phyloP scores from a whole-genome alignment of 208 protist species.

The Leishmania turanica region DNA sequence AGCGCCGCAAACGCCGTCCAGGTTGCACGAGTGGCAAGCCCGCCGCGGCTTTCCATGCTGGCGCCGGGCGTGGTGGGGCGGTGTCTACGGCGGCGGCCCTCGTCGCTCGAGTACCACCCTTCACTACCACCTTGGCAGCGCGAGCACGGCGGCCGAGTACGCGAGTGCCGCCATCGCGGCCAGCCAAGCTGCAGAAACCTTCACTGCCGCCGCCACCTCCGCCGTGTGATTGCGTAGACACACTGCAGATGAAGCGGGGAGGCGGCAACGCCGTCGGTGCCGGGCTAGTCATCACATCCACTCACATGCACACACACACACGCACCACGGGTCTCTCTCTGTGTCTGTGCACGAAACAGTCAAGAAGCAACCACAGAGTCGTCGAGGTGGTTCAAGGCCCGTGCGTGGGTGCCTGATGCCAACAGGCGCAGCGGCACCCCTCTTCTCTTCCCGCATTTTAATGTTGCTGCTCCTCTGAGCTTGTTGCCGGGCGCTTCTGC shows the following conservation, averaged over 20 bases:
- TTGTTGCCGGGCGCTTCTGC: not conserved
- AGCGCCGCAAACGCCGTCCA: not conserved
- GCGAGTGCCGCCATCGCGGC: slow-evolving; percentile 20
- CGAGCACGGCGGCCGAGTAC: slow-evolving; percentile 31
- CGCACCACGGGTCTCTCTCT: too few relatives aligned
- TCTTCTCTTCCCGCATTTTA: not conserved
- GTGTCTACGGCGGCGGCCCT: slow-evolving; percentile 48
- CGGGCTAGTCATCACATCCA: not conserved
- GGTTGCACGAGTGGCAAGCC: slow-evolving; percentile 20
- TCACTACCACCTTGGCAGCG: slow-evolving; percentile 45
- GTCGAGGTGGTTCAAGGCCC: not conserved
- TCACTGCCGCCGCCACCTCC: not conserved
- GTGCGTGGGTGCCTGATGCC: not conserved
- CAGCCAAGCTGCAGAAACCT: slow-evolving; percentile 16
- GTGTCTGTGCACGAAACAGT: not conserved
- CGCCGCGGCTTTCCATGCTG: slow-evolving; percentile 37
- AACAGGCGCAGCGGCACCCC: not conserved
- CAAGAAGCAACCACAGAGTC: not conserved
- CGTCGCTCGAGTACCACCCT: slow-evolving; percentile 27
- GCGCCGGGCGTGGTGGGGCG: slow-evolving; percentile 56
- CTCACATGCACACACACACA: not conserved
- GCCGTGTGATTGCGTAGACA: not conserved
- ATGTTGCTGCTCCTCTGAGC: not conserved
- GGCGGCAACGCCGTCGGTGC: not conserved
- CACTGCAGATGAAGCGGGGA: too few relatives aligned